Percentiles rank a stretch among this genome's conserved stretches.
Conservation (phyloP, 192 early-diverging fungal genomes). For the Podila epigama region DNA sequence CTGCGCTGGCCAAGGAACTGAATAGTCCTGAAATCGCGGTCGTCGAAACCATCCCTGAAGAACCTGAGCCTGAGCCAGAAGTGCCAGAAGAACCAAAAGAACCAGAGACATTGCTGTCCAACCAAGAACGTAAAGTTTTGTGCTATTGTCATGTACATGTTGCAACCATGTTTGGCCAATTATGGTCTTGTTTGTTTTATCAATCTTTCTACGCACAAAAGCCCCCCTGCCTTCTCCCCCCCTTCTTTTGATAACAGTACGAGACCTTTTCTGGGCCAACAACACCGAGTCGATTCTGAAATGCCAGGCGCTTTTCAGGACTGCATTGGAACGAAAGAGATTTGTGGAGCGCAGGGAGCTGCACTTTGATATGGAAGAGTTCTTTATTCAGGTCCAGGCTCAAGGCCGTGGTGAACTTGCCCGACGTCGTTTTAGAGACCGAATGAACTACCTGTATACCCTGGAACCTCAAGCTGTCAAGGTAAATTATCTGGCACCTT, state of each 20-base stretch:
- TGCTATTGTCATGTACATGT: not conserved
- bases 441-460: constrained; percentile 55
- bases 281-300: constrained; percentile 23
- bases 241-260: constrained; percentile 4
- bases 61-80: constrained; percentile 37
- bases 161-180: not conserved
- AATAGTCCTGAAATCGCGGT: constrained; percentile 28
- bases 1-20: constrained; percentile 64
- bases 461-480: constrained; percentile 60
- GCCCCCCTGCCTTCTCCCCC: not conserved
- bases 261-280: constrained; percentile 40
- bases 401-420: constrained; percentile 63
- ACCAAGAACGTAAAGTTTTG: constrained; percentile 28
- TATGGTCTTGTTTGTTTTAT: not conserved
- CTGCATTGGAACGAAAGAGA: constrained; percentile 38
- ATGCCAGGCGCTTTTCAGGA: constrained; percentile 34
- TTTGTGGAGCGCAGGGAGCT: constrained; percentile 32
- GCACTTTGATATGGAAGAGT: constrained; percentile 32
- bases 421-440: constrained; percentile 60
- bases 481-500: too few relatives aligned
- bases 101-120: constrained; percentile 46
- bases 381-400: constrained; percentile 58
- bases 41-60: constrained; percentile 36
- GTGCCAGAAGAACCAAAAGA: constrained; percentile 50
- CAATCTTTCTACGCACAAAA: not conserved